A percentile compares a stretch with the other conserved stretches of the same genome.
These are phyloP conservation scores for Phlegmacium glaucopus DNA, from an alignment of 768 basidiomycete species.

Conservation along the genomic window DNA sequence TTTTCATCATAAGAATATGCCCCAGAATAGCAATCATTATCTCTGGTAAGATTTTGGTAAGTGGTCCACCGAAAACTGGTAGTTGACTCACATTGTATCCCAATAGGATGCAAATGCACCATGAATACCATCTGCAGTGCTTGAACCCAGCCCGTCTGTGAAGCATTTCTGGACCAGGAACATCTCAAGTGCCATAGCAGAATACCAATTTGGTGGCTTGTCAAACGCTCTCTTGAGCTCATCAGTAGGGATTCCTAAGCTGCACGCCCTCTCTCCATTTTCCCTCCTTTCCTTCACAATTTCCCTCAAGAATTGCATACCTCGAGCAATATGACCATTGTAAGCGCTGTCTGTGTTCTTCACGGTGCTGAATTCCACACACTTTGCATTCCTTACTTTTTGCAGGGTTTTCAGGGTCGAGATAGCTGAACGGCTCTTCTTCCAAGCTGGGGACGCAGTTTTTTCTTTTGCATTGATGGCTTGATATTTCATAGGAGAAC, in stretches of 20 bases:
- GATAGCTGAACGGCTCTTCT: background rate
- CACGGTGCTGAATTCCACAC: conserved; percentile 2
- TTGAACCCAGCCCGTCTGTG: conserved; percentile 11
- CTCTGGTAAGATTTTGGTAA: background rate
- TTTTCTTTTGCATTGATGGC: no score
- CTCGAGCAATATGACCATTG: conserved; percentile 12
- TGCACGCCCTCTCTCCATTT: conserved; percentile 2
- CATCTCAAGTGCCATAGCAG: conserved; percentile 20
- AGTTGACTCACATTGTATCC: conserved; percentile 23
- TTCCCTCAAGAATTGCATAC: conserved; percentile 11
- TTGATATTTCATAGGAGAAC: no score
- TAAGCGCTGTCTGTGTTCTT: conserved; percentile 11
- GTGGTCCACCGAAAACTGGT: background rate
- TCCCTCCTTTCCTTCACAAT: conserved; percentile 3
- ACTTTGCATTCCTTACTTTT: conserved; percentile 5
- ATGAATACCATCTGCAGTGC: conserved; percentile 22
- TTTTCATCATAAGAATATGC: no score
- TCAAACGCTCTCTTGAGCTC: conserved; percentile 25
- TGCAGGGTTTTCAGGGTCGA: background rate
- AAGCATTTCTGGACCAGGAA: conserved; percentile 30
- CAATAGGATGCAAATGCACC: conserved; percentile 24
- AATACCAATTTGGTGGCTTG: conserved; percentile 22
- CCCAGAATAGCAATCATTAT: no score
- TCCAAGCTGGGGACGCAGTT: no score
- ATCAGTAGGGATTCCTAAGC: conserved; percentile 14